Percentiles rank a stretch among this genome's conserved stretches.
These are phyloP conservation scores for Hemisphaericaspora nanyangensis DNA, from an alignment of 805 yeast species.

Conservation along the genomic window DNA sequence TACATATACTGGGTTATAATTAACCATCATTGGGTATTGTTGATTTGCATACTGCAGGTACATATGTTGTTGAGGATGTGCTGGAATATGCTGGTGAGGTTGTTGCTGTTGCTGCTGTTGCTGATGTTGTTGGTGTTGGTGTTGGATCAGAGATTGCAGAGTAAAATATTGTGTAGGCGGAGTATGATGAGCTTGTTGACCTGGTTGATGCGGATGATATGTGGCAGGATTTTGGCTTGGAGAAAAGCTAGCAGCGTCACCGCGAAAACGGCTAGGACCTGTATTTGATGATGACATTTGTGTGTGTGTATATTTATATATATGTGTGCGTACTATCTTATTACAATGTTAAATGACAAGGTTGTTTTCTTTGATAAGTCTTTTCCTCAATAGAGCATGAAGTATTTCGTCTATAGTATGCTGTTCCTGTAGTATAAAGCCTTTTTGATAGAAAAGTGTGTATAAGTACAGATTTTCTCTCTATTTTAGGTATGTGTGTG, in stretches of 20 bases:
- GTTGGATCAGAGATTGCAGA: constrained; percentile 8
- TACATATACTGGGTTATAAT: constrained; percentile 9
- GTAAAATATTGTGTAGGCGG: constrained; percentile 4
- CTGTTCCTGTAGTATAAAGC: too few species aligned
- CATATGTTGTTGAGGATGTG: constrained; percentile 10
- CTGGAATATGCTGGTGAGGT: constrained; percentile 6
- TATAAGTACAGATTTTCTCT: not conserved
- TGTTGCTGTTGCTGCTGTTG: constrained; percentile 5
- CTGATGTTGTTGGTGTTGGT: constrained; percentile 9
- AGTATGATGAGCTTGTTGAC: constrained; percentile 7
- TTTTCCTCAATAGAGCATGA: too few species aligned
- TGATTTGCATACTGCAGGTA: constrained; percentile 15
- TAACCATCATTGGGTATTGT: constrained; percentile 11
- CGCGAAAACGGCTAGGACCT: constrained; percentile 35
- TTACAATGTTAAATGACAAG: constrained; percentile 3
- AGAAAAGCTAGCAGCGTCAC: constrained; percentile 35
- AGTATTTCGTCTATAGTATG: not conserved
- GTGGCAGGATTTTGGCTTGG: constrained; percentile 19
- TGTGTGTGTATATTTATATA: too few species aligned
- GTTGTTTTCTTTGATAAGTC: not conserved
- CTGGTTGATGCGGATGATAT: constrained; percentile 6
- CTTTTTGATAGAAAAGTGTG: too few species aligned
- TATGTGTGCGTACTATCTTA: constrained; percentile 20
- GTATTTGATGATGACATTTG: constrained; percentile 23
- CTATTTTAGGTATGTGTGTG: too few species aligned